Percentiles rank a stretch among this genome's conserved stretches.
These are phyloP conservation scores for Inga leiocalycina DNA, from an alignment of 306 rosid species.

Conservation along the genomic window DNA sequence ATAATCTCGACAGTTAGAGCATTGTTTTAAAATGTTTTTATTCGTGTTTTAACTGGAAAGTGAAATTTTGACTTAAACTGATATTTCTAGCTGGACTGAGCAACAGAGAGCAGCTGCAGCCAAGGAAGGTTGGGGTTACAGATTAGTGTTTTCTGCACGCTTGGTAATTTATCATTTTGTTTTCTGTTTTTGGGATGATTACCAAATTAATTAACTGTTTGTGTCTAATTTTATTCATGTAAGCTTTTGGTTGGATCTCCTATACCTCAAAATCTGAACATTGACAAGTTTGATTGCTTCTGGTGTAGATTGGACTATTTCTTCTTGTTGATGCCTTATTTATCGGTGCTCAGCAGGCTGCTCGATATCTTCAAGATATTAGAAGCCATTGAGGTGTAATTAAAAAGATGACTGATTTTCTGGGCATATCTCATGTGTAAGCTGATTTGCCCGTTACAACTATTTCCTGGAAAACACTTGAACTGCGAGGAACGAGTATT, in stretches of 20 bases:
- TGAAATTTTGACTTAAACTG: too few species aligned
- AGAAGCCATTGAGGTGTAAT: conserved; percentile 51
- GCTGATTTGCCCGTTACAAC: not conserved
- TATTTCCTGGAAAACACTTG: not conserved
- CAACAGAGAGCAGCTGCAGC: too few species aligned
- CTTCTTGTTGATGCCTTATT: conserved; percentile 70
- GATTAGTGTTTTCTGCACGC: too few species aligned
- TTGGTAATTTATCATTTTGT: too few species aligned
- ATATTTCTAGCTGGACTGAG: too few species aligned
- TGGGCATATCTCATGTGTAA: too few species aligned
- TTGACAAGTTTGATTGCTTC: conserved; percentile 27
- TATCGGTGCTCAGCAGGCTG: conserved; percentile 73
- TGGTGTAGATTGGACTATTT: conserved; percentile 69
- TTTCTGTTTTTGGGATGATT: too few species aligned
- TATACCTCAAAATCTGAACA: conserved; percentile 1
- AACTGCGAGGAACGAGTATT: not conserved
- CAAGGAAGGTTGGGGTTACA: too few species aligned
- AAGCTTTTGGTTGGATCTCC: conserved; percentile 12
- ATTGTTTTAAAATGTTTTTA: too few species aligned
- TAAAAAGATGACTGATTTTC: not conserved
- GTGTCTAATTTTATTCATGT: not conserved
- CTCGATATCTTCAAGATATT: conserved; percentile 75
- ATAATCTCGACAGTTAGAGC: too few species aligned
- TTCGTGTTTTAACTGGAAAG: too few species aligned
- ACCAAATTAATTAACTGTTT: not conserved